A percentile compares a stretch with the other conserved stretches of the same genome.
These are phyloP conservation scores for Leccinum angustisporum DNA, from an alignment of 1,284 basidiomycete species.

Conservation along the genomic window DNA sequence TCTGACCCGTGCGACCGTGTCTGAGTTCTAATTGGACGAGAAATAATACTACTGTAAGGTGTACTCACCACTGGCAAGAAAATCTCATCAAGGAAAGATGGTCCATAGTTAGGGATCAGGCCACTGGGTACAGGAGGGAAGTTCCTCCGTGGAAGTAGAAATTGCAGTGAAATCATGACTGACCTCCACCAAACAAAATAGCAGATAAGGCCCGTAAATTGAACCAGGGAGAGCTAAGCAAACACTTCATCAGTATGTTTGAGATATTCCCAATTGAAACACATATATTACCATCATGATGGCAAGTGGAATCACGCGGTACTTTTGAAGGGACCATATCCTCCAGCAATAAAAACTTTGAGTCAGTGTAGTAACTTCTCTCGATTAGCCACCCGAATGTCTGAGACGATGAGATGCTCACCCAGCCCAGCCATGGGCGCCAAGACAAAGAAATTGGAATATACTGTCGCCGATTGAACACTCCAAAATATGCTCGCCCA, in stretches of 20 bases:
- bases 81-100: too few species aligned
- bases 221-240: background rate
- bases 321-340: background rate
- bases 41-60: background rate
- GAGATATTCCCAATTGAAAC: background rate
- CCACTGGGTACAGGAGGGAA: too few species aligned
- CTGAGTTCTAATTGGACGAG: background rate
- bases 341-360: slow-evolving; percentile 17
- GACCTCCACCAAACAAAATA: too few species aligned
- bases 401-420: slow-evolving; percentile 1
- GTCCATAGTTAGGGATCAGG: too few species aligned
- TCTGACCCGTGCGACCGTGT: too few species aligned
- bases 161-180: too few species aligned
- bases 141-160: too few species aligned
- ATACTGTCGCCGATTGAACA: background rate
- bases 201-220: background rate
- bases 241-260: background rate
- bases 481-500: too few species aligned
- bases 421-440: slow-evolving; percentile 15
- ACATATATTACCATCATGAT: background rate
- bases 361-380: slow-evolving; percentile 18
- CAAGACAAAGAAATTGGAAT: rapidly evolving
- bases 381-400: background rate
- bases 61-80: background rate
- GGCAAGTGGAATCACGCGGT: background rate